Percentiles rank a stretch among this genome's conserved stretches.
phyloP scores from a whole-genome alignment of 169 alveolate species.

The Hammondia hammondi region DNA sequence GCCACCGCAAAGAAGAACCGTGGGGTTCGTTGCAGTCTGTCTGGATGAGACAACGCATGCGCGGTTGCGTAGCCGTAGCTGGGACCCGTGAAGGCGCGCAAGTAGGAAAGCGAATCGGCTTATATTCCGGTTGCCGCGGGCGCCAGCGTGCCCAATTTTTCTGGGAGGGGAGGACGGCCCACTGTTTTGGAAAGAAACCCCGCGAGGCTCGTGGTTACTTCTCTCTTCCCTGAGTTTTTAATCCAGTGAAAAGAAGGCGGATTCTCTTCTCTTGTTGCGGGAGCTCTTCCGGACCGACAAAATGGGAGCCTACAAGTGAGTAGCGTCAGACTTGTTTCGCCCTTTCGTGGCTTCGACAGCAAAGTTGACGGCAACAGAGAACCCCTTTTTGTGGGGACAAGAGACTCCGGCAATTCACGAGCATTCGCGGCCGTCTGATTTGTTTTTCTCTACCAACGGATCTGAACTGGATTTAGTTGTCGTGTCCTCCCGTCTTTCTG shows the following conservation, averaged over 20 bases:
- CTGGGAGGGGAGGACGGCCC: neutral
- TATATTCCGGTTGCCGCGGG: neutral
- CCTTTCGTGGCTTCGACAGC: too few relatives aligned
- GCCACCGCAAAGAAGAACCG: too few relatives aligned
- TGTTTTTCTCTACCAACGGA: too few relatives aligned
- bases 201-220: neutral
- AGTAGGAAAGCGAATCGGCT: neutral
- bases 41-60: too few relatives aligned
- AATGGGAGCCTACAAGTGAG: constrained; percentile 53
- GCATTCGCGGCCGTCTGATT: too few relatives aligned
- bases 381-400: neutral
- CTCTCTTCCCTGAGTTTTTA: constrained; percentile 8
- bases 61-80: too few relatives aligned
- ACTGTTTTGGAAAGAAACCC: neutral
- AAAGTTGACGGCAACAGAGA: neutral
- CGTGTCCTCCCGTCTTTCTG: too few relatives aligned
- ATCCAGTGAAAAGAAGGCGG: neutral
- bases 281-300: neutral
- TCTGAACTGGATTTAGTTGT: too few relatives aligned
- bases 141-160: neutral
- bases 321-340: neutral
- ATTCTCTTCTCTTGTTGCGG: neutral
- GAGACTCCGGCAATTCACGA: neutral
- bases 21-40: too few relatives aligned
- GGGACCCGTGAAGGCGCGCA: too few relatives aligned